phyloP scores from a whole-genome alignment of 441 rosid species.

The Gossypium davidsonii region DNA sequence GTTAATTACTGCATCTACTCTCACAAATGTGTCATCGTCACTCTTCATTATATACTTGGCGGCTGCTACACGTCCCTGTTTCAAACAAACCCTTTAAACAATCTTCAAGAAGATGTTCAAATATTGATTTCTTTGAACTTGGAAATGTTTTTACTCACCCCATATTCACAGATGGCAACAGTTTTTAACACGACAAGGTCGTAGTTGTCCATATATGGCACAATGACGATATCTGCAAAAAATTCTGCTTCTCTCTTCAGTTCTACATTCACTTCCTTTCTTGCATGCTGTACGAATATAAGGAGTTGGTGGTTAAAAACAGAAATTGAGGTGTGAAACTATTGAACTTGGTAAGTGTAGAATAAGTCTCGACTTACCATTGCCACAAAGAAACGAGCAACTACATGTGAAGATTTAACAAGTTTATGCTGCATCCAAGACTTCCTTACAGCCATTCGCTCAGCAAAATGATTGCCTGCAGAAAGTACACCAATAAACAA shows the following conservation, averaged over 20 bases:
- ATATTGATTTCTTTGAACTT: background rate
- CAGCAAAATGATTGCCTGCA: slow-evolving; percentile 75
- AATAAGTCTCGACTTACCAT: slow-evolving; percentile 34
- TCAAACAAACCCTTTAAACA: slow-evolving; percentile 16
- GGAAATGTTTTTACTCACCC: slow-evolving; percentile 37
- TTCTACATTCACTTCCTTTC: slow-evolving; percentile 69
- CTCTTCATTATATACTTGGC: slow-evolving; percentile 71
- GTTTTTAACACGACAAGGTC: slow-evolving; percentile 80
- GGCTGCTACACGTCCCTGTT: slow-evolving; percentile 39
- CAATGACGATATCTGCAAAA: slow-evolving; percentile 65
- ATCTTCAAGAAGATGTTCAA: background rate
- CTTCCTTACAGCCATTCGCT: slow-evolving; percentile 82
- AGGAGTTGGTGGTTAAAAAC: slow-evolving; percentile 14
- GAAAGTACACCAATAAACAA: slow-evolving; percentile 71
- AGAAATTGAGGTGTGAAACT: background rate
- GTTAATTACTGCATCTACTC: slow-evolving; percentile 52
- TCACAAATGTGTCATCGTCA: slow-evolving; percentile 72
- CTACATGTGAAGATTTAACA: slow-evolving; percentile 59
- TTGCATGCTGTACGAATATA: slow-evolving; percentile 40
- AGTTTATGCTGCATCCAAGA: slow-evolving; percentile 78
- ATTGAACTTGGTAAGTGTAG: background rate
- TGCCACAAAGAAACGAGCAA: slow-evolving; percentile 79
- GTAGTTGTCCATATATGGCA: slow-evolving; percentile 77
- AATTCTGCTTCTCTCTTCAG: slow-evolving; percentile 79
- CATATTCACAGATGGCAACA: slow-evolving; percentile 77